Base-by-base conservation (phyloP, 495 filamentous ascomycete genomes). In the Penicillium steckii region DNA sequence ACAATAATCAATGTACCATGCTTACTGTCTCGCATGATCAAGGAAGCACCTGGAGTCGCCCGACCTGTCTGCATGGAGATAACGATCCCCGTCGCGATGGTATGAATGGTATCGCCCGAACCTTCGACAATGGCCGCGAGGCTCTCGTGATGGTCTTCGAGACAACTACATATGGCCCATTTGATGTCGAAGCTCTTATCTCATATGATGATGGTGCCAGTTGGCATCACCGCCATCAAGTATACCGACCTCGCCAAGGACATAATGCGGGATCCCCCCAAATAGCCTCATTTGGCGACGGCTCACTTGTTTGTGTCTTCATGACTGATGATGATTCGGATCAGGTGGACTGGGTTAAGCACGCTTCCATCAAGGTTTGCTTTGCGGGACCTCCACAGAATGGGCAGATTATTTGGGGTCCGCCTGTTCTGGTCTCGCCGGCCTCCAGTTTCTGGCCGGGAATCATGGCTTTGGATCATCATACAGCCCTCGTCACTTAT, bases 1-100 rank as follows among this genome's bases (percentile, higher is more conserved):
- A 52, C 19, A 71, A 70, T 62, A 84, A 85, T 57, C 84, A 87
- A 64, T 79, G 84, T 52, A 83, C 79, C 21, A 78, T 87, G 69
- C 60, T 79, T 23, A 77, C 79, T 17, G 69, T 73, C 27, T 83
- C 81, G 29, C 63, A 58, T n/a, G 80, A 85, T 47, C 76, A 73
- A 8, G 83, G 83, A 2, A 48, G 52, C 29, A 76, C 67, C 2
- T 85, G 83, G 83, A 67, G 65, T 12, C 35, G 18, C 7, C 72
- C 75, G 6, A 61, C 62, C 29, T 76, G 73, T 44, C 65, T 85
- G 10, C 71, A 80, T 5, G 81, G 81, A 1, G 57, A 57, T 6
- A 60, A 68, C 1, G 61, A 74, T 62, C 65, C 59, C 15, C 62
- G 67, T 26, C 80, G 76, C n/a, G 81, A 86, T 57, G 83, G 83